Percentiles rank a stretch among this genome's conserved stretches.
Conservation (phyloP, 495 filamentous ascomycete species). For the Xylaria castorea region DNA sequence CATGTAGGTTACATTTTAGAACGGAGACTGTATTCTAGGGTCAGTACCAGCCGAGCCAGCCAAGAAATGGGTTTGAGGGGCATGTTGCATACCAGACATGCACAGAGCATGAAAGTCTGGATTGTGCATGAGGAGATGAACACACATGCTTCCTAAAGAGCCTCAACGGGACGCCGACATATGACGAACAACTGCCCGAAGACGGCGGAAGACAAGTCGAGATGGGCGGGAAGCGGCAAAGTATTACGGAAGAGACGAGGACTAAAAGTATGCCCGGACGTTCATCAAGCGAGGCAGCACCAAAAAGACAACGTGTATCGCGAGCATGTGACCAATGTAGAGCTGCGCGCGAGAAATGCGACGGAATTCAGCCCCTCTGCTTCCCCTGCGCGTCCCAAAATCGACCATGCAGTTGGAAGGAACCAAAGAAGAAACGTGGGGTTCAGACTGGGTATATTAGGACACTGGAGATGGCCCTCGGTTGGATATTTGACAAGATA, state of each 20-base stretch:
- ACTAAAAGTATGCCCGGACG: slow-evolving; percentile 28
- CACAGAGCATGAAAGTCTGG: slow-evolving; percentile 9
- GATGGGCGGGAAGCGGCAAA: slow-evolving; percentile 29
- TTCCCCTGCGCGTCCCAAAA: slow-evolving; percentile 67
- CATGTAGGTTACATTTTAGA: background rate
- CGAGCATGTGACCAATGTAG: slow-evolving; percentile 73
- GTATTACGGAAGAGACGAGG: slow-evolving; percentile 25
- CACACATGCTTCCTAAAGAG: background rate
- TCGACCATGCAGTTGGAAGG: slow-evolving; percentile 70
- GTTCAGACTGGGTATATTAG: slow-evolving; percentile 70
- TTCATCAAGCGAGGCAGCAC: background rate
- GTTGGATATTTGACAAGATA: slow-evolving; percentile 44
- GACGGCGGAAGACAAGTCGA: slow-evolving; percentile 3
- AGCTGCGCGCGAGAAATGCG: slow-evolving; percentile 70
- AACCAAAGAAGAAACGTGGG: slow-evolving; percentile 74
- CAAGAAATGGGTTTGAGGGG: slow-evolving; percentile 13
- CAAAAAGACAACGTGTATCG: slow-evolving; percentile 67
- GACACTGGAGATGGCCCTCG: slow-evolving; percentile 60
- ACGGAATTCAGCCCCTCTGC: slow-evolving; percentile 67
- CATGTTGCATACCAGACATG: background rate
- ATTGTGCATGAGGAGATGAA: slow-evolving; percentile 1
- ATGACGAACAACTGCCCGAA: slow-evolving; percentile 3
- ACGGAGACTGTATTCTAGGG: background rate
- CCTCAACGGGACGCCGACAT: slow-evolving; percentile 7
- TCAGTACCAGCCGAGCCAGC: slow-evolving; percentile 1